A percentile compares a stretch with the other conserved stretches of the same genome.
These are phyloP conservation scores for Erysimum pusillum DNA, from an alignment of 441 rosid species.

Conservation along the genomic window DNA sequence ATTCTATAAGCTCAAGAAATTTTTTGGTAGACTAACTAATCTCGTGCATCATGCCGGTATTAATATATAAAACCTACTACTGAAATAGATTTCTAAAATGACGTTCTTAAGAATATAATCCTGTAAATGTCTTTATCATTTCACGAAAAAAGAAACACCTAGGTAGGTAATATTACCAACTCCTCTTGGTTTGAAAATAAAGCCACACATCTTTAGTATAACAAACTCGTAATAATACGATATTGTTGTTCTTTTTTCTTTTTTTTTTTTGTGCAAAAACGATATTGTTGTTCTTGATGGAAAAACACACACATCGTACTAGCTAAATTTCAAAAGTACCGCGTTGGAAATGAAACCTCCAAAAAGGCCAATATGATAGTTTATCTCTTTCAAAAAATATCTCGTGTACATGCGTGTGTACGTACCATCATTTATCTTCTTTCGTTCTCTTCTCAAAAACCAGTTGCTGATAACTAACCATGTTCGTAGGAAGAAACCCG, in stretches of 20 bases:
- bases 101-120: not conserved
- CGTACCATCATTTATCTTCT: not conserved
- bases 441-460: not conserved
- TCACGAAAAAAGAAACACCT: not conserved
- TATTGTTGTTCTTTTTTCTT: not conserved
- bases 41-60: slow-evolving; percentile 31
- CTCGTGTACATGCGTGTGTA: not conserved
- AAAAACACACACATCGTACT: not conserved
- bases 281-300: not conserved
- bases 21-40: not conserved
- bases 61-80: slow-evolving; percentile 22
- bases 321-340: slow-evolving; percentile 1
- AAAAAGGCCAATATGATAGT: not conserved
- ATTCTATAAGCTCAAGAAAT: slow-evolving; percentile 26
- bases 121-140: not conserved
- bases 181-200: slow-evolving; percentile 10
- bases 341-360: not conserved
- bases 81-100: not conserved
- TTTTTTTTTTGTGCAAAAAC: no score
- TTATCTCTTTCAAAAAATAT: not conserved
- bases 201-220: slow-evolving; percentile 1
- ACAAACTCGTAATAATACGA: not conserved
- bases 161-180: slow-evolving; percentile 15
- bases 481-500: not conserved
- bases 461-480: not conserved